Conservation (phyloP, 192 early-diverging fungal species). For the Thoreauomyces humboldtii region DNA sequence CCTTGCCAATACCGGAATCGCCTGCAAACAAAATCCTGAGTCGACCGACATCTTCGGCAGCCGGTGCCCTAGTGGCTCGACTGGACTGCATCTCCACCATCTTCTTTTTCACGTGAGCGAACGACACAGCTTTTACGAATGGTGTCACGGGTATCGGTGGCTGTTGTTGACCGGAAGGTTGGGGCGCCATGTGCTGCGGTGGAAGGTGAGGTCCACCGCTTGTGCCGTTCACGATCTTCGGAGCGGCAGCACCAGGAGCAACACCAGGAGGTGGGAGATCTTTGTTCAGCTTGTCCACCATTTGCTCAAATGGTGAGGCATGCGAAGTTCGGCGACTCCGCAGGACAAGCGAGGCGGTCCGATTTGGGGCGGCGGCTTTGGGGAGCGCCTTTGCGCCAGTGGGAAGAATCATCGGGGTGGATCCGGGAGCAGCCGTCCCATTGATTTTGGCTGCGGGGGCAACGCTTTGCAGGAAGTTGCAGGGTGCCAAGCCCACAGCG, state of each 20-base stretch:
- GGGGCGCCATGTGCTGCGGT: no score
- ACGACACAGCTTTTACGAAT: no score
- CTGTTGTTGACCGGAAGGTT: no score
- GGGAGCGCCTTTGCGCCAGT: neutral
- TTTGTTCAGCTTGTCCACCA: slow-evolving; percentile 5
- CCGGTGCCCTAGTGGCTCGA: slow-evolving; percentile 5
- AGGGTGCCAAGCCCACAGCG: slow-evolving; percentile 19
- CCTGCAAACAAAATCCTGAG: slow-evolving; percentile 38
- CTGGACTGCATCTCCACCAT: neutral
- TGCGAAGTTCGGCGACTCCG: slow-evolving; percentile 5
- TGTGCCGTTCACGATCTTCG: no score
- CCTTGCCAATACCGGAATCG: slow-evolving; percentile 49
- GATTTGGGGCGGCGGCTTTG: slow-evolving; percentile 5
- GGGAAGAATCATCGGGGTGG: no score
- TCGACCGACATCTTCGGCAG: slow-evolving; percentile 24
- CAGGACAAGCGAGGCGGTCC: slow-evolving; percentile 9
- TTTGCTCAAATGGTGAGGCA: neutral
- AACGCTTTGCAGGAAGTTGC: slow-evolving; percentile 21
- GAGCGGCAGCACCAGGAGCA: neutral
- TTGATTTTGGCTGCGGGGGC: no score
- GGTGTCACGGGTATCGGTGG: no score
- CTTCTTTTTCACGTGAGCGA: slow-evolving; percentile 9
- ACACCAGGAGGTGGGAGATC: neutral
- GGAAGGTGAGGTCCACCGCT: neutral
- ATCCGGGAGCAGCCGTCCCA: neutral